Percentiles rank a stretch among this genome's conserved stretches.
These are phyloP conservation scores for Deinandra increscens DNA, from an alignment of 129 eudicot genomes.

Conservation along the genomic window DNA sequence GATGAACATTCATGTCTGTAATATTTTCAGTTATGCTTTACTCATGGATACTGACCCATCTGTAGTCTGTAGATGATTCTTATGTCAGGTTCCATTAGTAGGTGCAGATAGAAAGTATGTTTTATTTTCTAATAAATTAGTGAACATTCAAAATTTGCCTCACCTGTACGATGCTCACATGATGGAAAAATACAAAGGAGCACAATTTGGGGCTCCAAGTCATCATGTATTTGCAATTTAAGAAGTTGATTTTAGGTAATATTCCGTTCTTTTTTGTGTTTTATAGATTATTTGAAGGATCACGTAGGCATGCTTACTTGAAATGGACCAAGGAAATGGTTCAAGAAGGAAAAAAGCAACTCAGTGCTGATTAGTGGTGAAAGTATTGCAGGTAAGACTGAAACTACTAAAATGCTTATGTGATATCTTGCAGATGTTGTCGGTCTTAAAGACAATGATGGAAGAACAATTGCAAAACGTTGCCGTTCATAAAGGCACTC, in stretches of 20 bases:
- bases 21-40: slow-evolving; percentile 1
- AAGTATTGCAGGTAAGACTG: slow-evolving; percentile 99
- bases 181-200: slow-evolving; percentile 97
- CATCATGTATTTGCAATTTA: slow-evolving; percentile 98
- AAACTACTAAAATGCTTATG: slow-evolving; percentile 99
- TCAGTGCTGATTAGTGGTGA: slow-evolving; percentile 95
- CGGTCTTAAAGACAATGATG: slow-evolving; percentile 89
- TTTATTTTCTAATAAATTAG: slow-evolving; percentile 1
- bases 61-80: neutral
- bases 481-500: too few relatives aligned
- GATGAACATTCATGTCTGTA: too few relatives aligned
- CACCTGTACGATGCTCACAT: slow-evolving; percentile 78
- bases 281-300: slow-evolving; percentile 20
- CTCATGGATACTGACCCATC: slow-evolving; percentile 5
- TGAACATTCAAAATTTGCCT: slow-evolving; percentile 80
- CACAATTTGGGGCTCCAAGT: slow-evolving; percentile 78
- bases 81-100: slow-evolving; percentile 17
- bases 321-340: slow-evolving; percentile 76
- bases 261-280: slow-evolving; percentile 15
- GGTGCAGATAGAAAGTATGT: slow-evolving; percentile 5
- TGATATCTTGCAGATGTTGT: slow-evolving; percentile 95
- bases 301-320: slow-evolving; percentile 29
- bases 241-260: slow-evolving; percentile 82
- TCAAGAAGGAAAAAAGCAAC: slow-evolving; percentile 87
- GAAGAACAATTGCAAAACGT: slow-evolving; percentile 96